These are phyloP conservation scores for Amaranthus tricolor DNA, from an alignment of 179 eudicot species.

Conservation along the genomic window DNA sequence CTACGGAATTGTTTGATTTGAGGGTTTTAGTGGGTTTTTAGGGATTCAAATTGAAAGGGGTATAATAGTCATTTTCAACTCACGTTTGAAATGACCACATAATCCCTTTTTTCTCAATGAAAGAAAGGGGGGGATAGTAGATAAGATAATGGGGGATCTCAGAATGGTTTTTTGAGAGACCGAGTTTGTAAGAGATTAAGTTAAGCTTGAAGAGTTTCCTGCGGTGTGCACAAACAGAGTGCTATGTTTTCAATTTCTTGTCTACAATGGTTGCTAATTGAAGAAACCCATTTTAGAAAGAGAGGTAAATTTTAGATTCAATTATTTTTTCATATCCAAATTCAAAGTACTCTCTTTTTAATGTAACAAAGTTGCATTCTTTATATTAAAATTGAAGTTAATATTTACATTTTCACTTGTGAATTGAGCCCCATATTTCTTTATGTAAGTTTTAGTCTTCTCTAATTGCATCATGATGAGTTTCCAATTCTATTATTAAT, in stretches of 20 bases:
- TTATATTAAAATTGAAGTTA: background rate
- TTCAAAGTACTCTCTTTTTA: background rate
- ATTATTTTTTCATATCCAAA: background rate
- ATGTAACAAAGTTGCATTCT: background rate
- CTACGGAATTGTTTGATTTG: background rate
- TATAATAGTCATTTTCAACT: conserved; percentile 2
- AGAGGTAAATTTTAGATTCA: background rate
- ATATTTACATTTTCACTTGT: no score
- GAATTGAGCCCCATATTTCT: background rate
- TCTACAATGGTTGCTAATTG: conserved; percentile 20
- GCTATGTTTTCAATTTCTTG: conserved; percentile 1
- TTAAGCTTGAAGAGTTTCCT: background rate
- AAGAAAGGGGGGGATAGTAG: conserved; percentile 15
- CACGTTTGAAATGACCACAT: background rate
- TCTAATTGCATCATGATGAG: background rate
- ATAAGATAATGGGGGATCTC: conserved; percentile 16
- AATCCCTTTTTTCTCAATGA: background rate
- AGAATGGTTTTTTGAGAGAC: background rate
- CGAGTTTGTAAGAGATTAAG: background rate
- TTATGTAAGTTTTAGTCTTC: background rate
- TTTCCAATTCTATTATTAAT: background rate
- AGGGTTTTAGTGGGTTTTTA: background rate
- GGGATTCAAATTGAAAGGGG: conserved; percentile 13
- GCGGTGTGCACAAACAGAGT: background rate
- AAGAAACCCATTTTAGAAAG: conserved; percentile 6